phyloP scores from a whole-genome alignment of 2,329 filamentous ascomycete genomes.

The Lecanoromycetidae sp. region DNA sequence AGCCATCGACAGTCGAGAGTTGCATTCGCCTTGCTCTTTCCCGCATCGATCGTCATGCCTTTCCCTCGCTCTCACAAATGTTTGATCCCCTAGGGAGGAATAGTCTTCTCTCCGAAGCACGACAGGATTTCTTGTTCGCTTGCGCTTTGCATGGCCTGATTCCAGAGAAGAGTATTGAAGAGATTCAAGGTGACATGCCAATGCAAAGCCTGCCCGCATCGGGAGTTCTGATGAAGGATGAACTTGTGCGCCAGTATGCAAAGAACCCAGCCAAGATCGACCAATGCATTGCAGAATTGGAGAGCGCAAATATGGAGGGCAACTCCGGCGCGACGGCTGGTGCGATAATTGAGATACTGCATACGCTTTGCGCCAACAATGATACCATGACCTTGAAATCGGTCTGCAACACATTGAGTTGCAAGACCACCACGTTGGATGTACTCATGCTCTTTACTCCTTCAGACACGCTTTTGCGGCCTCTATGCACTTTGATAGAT shows the following conservation, averaged over 20 bases:
- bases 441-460: slow-evolving; percentile 50
- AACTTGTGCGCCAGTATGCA: slow-evolving; percentile 65
- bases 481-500: slow-evolving; percentile 31
- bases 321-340: slow-evolving; percentile 78
- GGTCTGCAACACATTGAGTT: slow-evolving; percentile 46
- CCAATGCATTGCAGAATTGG: slow-evolving; percentile 66
- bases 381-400: slow-evolving; percentile 52
- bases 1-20: slow-evolving; percentile 47
- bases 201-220: slow-evolving; percentile 65
- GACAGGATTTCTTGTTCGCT: slow-evolving; percentile 76
- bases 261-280: slow-evolving; percentile 64
- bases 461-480: slow-evolving; percentile 23
- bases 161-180: slow-evolving; percentile 62
- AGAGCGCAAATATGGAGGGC: slow-evolving; percentile 81
- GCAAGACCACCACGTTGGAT: slow-evolving; percentile 44
- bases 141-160: slow-evolving; percentile 84
- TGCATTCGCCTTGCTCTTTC: slow-evolving; percentile 56
- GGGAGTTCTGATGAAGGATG: slow-evolving; percentile 64
- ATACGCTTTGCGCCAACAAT: slow-evolving; percentile 45
- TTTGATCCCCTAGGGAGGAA: slow-evolving; percentile 47
- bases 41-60: slow-evolving; percentile 49
- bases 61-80: slow-evolving; percentile 53
- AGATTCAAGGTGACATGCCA: slow-evolving; percentile 70
- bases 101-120: slow-evolving; percentile 52
- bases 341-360: slow-evolving; percentile 55